Evolutionary conservation across 2,329 filamentous ascomycete species (phyloP).

Genomic region (Talaromyces rugulosus): DNA sequence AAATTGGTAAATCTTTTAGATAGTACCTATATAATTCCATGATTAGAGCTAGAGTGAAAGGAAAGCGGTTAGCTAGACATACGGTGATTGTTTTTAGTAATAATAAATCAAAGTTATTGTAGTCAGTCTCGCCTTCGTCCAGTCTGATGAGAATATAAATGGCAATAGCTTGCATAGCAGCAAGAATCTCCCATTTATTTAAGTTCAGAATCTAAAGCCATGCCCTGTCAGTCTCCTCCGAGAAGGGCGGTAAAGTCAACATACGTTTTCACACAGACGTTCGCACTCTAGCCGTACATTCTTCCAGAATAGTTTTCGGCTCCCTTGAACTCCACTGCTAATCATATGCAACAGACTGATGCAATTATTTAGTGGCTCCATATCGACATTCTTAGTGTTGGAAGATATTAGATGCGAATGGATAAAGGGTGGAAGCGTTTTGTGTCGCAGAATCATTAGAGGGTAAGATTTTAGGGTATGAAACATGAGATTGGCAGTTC

Average conservation of each 20-base stretch:
- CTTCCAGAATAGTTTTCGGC: conserved; percentile 43
- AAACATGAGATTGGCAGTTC: conserved; percentile 34
- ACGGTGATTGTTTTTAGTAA: conserved; percentile 34
- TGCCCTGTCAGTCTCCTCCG: neutral
- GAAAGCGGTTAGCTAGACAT: conserved; percentile 13
- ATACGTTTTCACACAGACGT: conserved; percentile 31
- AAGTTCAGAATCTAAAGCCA: conserved; percentile 23
- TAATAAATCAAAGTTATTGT: conserved; percentile 40
- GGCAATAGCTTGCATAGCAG: conserved; percentile 41
- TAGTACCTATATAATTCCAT: neutral
- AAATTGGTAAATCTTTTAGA: neutral
- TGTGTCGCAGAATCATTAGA: conserved; percentile 34
- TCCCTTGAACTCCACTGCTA: conserved; percentile 25
- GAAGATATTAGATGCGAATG: conserved; percentile 30
- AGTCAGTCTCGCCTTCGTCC: conserved; percentile 42
- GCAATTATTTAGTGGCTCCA: conserved; percentile 40
- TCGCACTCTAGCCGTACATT: conserved; percentile 44
- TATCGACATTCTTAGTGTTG: conserved; percentile 14
- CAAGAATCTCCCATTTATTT: conserved; percentile 37
- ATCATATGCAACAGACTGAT: conserved; percentile 42
- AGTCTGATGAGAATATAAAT: conserved; percentile 43
- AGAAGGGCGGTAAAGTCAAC: conserved; percentile 10
- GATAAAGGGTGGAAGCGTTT: conserved; percentile 42
- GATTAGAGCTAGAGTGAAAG: neutral
- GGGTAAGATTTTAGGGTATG: conserved; percentile 42